Evolutionary conservation across 2,329 filamentous ascomycete species (phyloP), one percentile per base, ranked within the genome.

Genomic region (Stylonectria norvegica): DNA sequence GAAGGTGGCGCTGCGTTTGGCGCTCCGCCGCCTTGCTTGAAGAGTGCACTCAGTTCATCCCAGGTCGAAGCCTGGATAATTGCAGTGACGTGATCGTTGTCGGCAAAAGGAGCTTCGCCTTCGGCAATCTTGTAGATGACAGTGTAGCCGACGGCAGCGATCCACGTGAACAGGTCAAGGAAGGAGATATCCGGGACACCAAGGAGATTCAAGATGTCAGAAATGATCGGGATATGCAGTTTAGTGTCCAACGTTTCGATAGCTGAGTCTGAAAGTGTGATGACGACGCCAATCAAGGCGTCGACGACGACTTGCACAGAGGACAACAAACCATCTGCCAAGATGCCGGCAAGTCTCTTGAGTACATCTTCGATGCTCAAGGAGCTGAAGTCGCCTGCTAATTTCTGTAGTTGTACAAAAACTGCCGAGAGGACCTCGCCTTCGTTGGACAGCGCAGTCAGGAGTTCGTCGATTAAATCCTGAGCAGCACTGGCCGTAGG

Each of bases 171-270:
- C 7, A 40, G 22, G 20, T 40, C 31, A 16, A 34, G 38, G 22
- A 34, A 28, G 22, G 31, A 30, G 15, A 40, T n/a, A 28, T 32
- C 15, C 3, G 22, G 38, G 3, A 34, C 5, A 19, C 38, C 15
- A n/a, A 28, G 17, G 20, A 22, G 30, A 9, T 28, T 27, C 9
- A 40, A 15, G 20, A 34, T 34, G 15, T 36, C 34, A 7, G 38
- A 40, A 12, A 34, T 20, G 31, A 40, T 29, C 8, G 34, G 34
- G 9, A 36, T 36, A 14, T 36, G 34, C 15, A 36, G 16, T 16
- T 28, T 27, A 3, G 34, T 28, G 9, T 19, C 15, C 10, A 36
- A 19, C 12, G 27, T 16, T 14, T 16, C n/a, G 15, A 36, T 11
- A 8, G 34, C 23, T 4, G 20, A 4, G 18, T 7, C 25, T 3